phyloP scores from a whole-genome alignment of 441 rosid species.

The Adansonia madagascariensis region DNA sequence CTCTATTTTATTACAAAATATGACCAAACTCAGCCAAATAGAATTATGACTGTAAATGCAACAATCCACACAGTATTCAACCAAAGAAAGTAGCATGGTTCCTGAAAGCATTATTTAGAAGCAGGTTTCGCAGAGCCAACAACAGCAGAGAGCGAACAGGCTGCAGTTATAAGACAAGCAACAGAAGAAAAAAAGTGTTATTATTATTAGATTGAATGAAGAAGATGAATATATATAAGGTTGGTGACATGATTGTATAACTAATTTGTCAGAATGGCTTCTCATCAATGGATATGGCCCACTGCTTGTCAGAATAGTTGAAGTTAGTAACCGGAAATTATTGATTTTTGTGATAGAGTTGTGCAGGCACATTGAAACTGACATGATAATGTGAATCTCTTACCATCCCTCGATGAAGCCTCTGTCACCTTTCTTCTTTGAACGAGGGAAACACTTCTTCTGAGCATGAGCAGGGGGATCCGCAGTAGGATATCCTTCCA shows the following conservation, averaged over 20 bases:
- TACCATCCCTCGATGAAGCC: slow-evolving; percentile 69
- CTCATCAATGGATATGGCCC: neutral
- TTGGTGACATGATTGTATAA: neutral
- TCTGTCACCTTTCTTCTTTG: slow-evolving; percentile 60
- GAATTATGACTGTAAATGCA: neutral
- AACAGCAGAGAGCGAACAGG: slow-evolving; percentile 68
- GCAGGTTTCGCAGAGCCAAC: slow-evolving; percentile 68
- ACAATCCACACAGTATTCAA: neutral
- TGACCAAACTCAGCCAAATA: neutral
- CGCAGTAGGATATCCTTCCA: slow-evolving; percentile 44
- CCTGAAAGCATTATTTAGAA: slow-evolving; percentile 31
- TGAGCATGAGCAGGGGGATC: slow-evolving; percentile 28
- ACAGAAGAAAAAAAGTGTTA: neutral
- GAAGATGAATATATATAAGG: neutral
- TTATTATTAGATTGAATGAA: neutral
- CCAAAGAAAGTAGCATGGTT: neutral
- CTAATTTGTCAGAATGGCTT: neutral
- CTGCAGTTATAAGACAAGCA: slow-evolving; percentile 36
- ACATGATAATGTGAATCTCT: slow-evolving; percentile 3
- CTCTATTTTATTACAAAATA: neutral
- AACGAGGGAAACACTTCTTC: slow-evolving; percentile 38
- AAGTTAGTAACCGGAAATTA: too few relatives aligned
- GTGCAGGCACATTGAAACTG: too few relatives aligned
- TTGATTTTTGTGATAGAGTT: too few relatives aligned
- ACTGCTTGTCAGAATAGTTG: too few relatives aligned